phyloP scores from a whole-genome alignment of 257 asterid genomes.

The Gardenia jasminoides region DNA sequence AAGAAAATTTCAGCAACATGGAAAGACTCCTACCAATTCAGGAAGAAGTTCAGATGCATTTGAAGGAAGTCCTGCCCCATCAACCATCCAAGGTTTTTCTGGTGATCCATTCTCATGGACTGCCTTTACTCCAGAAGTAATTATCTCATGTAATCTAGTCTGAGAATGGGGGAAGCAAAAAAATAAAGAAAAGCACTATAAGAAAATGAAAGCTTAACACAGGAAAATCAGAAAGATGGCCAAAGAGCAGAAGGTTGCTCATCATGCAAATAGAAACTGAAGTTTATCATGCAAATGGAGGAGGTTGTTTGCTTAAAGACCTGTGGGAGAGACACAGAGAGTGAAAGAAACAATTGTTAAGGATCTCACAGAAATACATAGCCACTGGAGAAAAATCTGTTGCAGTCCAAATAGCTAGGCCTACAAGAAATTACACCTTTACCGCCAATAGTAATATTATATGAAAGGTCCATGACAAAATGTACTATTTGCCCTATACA shows the following conservation, averaged over 20 bases:
- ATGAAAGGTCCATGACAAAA: not conserved
- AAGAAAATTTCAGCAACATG: not conserved
- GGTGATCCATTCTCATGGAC: conserved; percentile 32
- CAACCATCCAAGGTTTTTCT: conserved; percentile 88
- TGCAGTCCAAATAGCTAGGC: not conserved
- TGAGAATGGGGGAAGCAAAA: conserved; percentile 19
- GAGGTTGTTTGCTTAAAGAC: not conserved
- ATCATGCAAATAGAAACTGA: not conserved
- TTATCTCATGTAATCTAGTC: conserved; percentile 81
- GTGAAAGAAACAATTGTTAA: not conserved
- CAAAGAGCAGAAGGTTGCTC: not conserved
- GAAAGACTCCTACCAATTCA: conserved; percentile 51
- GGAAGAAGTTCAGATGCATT: conserved; percentile 72
- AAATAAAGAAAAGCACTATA: not conserved
- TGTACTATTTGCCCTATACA: not conserved
- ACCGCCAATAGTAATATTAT: not conserved
- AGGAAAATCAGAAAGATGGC: not conserved
- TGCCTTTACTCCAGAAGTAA: conserved; percentile 52
- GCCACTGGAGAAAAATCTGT: not conserved
- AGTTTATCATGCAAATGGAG: not conserved
- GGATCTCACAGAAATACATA: not conserved
- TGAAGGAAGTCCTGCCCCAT: conserved; percentile 87
- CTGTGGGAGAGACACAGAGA: not conserved
- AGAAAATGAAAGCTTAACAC: conserved; percentile 4
- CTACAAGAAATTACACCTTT: no score